Base-by-base conservation (phyloP, 2,329 filamentous ascomycete species). In the Chaetomium sp. region DNA sequence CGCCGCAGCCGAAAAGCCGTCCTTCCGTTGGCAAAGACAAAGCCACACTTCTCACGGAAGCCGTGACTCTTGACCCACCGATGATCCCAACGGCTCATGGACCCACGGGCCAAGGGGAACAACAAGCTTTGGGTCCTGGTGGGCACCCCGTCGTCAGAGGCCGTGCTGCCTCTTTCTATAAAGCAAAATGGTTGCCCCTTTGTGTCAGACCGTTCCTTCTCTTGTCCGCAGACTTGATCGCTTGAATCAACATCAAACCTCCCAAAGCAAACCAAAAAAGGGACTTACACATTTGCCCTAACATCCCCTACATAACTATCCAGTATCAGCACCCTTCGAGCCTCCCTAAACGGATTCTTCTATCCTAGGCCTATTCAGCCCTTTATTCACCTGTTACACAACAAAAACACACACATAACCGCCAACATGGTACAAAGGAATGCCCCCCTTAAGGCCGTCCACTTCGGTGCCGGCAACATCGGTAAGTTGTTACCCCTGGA, bases 381-480 rank as follows among this genome's bases (percentile, higher is more conserved):
- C 19, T 27, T 27, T 27, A 27, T 27, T 27, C 19, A 27, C 19
- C 19, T 27, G 2, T 27, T 27, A 27, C 19, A 27, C 19, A 27
- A 27, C 19, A 27, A 27, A 27, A 27, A 27, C 19, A 11, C 27
- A 7, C 46, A 53, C 41, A 53, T 41, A 10, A 49, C 33, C 49
- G 14, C 19, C 56, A 58, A 53, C 6, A 59, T 61, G 57, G 40
- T 44, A 14, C n/a, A 48, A 43, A 58, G 59, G 53, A 61, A 61
- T 44, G 50, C 51, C 32, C 55, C 61, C 61, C 84, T 83, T 71
- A 89, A 87, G 70, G 88, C 88, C 64, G 82, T 92, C 70, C 89
- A 92, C 75, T 92, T 94, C 66, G 89, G 89, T 64, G 88, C 88
- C 66, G 89, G 89, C 69, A 92, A 92, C 73, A 92, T 94, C 69